Percentiles rank a stretch among this genome's conserved stretches.
Conservation (phyloP, 2,329 filamentous ascomycete genomes). For the Epichloe glyceriae region DNA sequence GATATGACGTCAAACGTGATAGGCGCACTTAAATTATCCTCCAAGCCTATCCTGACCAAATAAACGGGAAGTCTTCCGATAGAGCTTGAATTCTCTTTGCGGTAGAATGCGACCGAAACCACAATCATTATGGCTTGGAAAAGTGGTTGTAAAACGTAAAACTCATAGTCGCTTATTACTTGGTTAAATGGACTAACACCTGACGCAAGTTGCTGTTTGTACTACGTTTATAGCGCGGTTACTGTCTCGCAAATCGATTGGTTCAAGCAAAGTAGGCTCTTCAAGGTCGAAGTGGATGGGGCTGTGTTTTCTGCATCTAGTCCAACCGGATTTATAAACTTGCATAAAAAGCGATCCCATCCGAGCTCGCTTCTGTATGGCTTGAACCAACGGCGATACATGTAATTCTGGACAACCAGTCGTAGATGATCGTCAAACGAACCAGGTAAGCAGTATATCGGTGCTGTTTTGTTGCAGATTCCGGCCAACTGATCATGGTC, state of each 20-base stretch:
- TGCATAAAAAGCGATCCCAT: slow-evolving; percentile 4
- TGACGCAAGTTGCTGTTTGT: background rate
- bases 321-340: background rate
- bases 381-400: slow-evolving; percentile 4
- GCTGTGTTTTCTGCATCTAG: background rate
- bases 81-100: background rate
- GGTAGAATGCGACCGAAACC: background rate
- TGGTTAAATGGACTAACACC: no score
- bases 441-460: background rate
- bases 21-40: slow-evolving; percentile 6
- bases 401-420: background rate
- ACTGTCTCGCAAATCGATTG: background rate
- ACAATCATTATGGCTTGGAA: background rate
- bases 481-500: background rate
- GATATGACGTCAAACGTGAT: slow-evolving; percentile 6
- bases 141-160: background rate
- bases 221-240: background rate
- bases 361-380: slow-evolving; percentile 7
- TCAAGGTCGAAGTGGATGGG: background rate
- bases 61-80: background rate
- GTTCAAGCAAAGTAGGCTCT: slow-evolving; percentile 1
- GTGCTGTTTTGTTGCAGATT: background rate
- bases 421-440: background rate
- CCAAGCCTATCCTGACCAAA: background rate
- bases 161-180: background rate